Base-by-base conservation (phyloP, 2,329 filamentous ascomycete species). In the Penicillium sp. region DNA sequence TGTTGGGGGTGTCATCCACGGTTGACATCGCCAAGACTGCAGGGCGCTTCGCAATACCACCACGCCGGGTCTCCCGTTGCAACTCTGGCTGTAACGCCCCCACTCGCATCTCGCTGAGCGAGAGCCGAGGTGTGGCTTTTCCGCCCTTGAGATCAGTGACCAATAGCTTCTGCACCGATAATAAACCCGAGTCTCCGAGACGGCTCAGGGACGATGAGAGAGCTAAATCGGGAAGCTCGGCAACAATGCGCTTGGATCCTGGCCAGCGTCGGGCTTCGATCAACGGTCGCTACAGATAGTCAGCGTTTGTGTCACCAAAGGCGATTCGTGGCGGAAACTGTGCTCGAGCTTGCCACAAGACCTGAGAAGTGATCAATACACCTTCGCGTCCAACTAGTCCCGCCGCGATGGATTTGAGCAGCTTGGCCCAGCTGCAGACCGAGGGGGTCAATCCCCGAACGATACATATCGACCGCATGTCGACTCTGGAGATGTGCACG, bases 401-500 rank as follows among this genome's bases (percentile, higher is more conserved):
- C 19, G 11, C 41, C 47, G 43, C 10, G 7, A 63, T 66, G 64
- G 68, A 66, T 59, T 55, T 70, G 46, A 39, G 68, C 24, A 64
- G 66, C 43, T 63, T 77, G 55, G 63, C 67, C 27, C 62, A 66
- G 14, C 63, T 78, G 51, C 71, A 78, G 62, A 78, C 75, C 4
- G 76, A 78, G 61, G 67, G 70, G 40, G 65, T 70, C n/a, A 78
- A 77, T 60, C 65, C 69, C 19, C 64, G 64, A 10, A 77, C 71
- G 6, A 57, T 58, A 14, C 56, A 74, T 36, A 78, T 78, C 31
- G 76, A 78, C 47, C 66, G 64, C 11, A 65, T 78, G 16, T 72
- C 74, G 18, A 76, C 76, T 1, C 51, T 73, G n/a, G 69, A 76
- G n/a, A 70, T 78, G 49, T 78, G 76, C 52, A 63, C 61, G 19